Base-by-base conservation (phyloP, 2,329 filamentous ascomycete species). In the Xylaria sp. region DNA sequence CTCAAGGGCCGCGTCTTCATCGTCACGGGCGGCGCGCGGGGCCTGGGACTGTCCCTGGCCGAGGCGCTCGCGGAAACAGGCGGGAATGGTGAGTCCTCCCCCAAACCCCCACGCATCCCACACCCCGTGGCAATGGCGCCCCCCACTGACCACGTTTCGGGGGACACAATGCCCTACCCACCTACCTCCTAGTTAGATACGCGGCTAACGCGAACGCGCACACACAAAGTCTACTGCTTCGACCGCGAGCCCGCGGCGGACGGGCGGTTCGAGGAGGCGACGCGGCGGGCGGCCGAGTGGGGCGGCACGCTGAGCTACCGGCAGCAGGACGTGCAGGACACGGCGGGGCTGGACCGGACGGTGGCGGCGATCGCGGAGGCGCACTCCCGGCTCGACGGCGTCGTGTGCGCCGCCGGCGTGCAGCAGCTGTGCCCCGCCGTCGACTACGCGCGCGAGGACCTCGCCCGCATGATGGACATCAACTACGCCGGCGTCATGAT, bases 41-140 rank as follows among this genome's bases (percentile, higher is more conserved):
- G 90, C 0, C 78, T 92, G 8, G 89, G 89, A n/a, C 73, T 93
- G 18, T 83, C 86, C 5, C 83, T 92, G 63, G 83, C 88, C 1
- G 88, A 92, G 64, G 88, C 86, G 1, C 73, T 92, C 13, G 76
- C 90, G 11, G 88, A 92, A 71, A 89, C 89, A 20, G 89, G 90
- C 18, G 90, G 88, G 20, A 89, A 76, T 60, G 82, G 82, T 84
- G 63, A 44, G 67, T 66, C 24, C 11, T 26, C 24, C n/a, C n/a
- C n/a, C n/a, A n/a, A n/a, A n/a, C n/a, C n/a, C n/a, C n/a, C n/a
- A n/a, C n/a, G n/a, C n/a, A n/a, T n/a, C n/a, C n/a, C n/a, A n/a
- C n/a, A n/a, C n/a, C n/a, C n/a, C n/a, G n/a, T n/a, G n/a, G n/a
- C n/a, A n/a, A n/a, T n/a, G n/a, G n/a, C n/a, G n/a, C n/a, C n/a